Evolutionary conservation across 1,284 basidiomycete species (phyloP), one percentile per base, ranked within the genome.

Genomic region (Cryptococcus sp.): DNA sequence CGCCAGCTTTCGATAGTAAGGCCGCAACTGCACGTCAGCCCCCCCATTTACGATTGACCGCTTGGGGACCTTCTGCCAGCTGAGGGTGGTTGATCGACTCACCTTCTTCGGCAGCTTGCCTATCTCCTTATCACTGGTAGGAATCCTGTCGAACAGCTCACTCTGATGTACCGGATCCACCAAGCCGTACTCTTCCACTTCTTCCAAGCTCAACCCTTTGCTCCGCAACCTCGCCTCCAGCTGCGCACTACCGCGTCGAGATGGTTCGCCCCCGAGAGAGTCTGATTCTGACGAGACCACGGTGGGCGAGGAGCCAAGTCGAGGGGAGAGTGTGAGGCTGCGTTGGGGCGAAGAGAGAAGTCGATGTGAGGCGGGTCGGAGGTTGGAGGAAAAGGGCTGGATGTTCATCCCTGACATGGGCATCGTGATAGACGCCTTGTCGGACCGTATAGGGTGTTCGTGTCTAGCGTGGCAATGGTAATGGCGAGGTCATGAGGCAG

Each of bases 1-100:
- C 0, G 68, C 62, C 24, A 74, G 51, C 32, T 68, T 38, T 25
- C 58, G 45, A 44, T 74, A 74, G 45, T 74, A 74, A 11, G 52
- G 55, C 7, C 71, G 57, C 2, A 68, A 51, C 21, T 26, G n/a
- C n/a, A n/a, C n/a, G n/a, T n/a, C n/a, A n/a, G n/a, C n/a, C n/a
- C n/a, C n/a, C n/a, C n/a, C n/a, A n/a, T n/a, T n/a, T n/a, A n/a
- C n/a, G n/a, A n/a, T n/a, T n/a, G n/a, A n/a, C n/a, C n/a, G n/a
- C n/a, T 12, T 18, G 22, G 42, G 47, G 54, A 50, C 32, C 4
- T 31, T 6, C 14, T 38, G 10, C 18, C 7, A 19, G n/a, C 22
- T 41, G 5, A 11, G 14, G n/a, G 34, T 6, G 25, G 34, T n/a
- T 24, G n/a, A 14, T 36, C 18, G 18, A 4, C 60, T 43, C 31